Percentiles rank a stretch among this genome's conserved stretches.
phyloP scores from a whole-genome alignment of 1,139 yeast genomes.

The Candida sp. region DNA sequence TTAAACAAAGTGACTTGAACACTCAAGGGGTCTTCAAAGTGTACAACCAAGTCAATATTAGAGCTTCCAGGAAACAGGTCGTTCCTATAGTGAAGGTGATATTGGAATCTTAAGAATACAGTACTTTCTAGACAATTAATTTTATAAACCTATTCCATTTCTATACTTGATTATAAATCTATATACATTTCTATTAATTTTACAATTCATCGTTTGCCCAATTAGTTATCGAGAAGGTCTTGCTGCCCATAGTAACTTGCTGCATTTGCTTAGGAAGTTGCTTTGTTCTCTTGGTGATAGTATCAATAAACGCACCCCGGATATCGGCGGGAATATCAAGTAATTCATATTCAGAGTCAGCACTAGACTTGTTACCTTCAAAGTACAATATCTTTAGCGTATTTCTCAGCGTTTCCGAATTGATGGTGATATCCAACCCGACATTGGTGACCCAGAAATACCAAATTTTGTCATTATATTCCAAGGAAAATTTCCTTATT shows the following conservation, averaged over 20 bases:
- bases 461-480: conserved; percentile 57
- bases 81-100: conserved; percentile 55
- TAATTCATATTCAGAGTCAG: conserved; percentile 32
- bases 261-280: conserved; percentile 6
- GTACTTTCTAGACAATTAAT: too few relatives aligned
- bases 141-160: too few relatives aligned
- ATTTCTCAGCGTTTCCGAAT: conserved; percentile 14
- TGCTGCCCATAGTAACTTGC: conserved; percentile 18
- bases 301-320: conserved; percentile 17
- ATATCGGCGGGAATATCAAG: conserved; percentile 26
- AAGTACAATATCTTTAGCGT: conserved; percentile 43
- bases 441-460: conserved; percentile 58
- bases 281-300: conserved; percentile 21
- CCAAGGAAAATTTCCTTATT: conserved; percentile 54
- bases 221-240: conserved; percentile 1
- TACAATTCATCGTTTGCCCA: neutral
- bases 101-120: conserved; percentile 15
- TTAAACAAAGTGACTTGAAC: conserved; percentile 8
- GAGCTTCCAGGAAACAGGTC: conserved; percentile 83
- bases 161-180: too few relatives aligned
- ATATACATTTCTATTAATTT: too few relatives aligned
- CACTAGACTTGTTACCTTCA: conserved; percentile 9
- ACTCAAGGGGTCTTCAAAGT: conserved; percentile 18
- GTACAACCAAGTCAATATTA: conserved; percentile 51
- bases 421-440: conserved; percentile 31